Evolutionary conservation across 140 eudicot genomes (phyloP).

Genomic region (Senecio squalidus): DNA sequence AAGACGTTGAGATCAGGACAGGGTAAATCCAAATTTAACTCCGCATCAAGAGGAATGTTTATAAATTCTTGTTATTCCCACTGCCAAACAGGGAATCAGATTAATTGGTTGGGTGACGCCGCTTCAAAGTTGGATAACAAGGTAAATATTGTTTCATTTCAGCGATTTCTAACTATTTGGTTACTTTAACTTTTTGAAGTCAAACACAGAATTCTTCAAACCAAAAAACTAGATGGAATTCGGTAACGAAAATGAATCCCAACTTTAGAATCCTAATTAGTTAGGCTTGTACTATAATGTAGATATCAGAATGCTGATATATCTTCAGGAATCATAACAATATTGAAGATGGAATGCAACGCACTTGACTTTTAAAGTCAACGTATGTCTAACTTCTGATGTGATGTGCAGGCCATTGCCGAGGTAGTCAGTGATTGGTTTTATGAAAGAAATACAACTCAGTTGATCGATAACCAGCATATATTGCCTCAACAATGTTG

Average conservation of each 20-base stretch:
- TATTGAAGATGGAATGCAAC: constrained; percentile 1
- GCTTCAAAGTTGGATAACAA: constrained; percentile 38
- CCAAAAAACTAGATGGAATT: not conserved
- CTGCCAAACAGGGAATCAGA: constrained; percentile 31
- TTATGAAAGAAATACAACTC: constrained; percentile 31
- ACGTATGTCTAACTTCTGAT: not conserved
- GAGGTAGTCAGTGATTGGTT: constrained; percentile 51
- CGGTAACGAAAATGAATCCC: constrained; percentile 2
- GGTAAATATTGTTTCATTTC: constrained; percentile 14
- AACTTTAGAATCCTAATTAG: not conserved
- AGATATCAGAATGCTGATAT: not conserved
- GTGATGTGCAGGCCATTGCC: constrained; percentile 35
- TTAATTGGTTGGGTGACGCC: constrained; percentile 38
- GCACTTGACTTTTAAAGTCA: constrained; percentile 11
- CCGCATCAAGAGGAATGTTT: constrained; percentile 46
- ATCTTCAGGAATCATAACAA: not conserved
- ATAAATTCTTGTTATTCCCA: constrained; percentile 42
- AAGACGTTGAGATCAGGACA: constrained; percentile 24
- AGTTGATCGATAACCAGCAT: constrained; percentile 23
- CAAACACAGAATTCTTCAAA: not conserved
- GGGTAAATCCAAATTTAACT: constrained; percentile 26
- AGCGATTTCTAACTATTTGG: not conserved
- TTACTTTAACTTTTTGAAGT: constrained; percentile 1
- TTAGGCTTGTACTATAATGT: not conserved
- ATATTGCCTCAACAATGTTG: constrained; percentile 39